A percentile compares a stretch with the other conserved stretches of the same genome.
phyloP scores from a whole-genome alignment of 192 early-diverging fungal genomes.

The Coemansia sp. region DNA sequence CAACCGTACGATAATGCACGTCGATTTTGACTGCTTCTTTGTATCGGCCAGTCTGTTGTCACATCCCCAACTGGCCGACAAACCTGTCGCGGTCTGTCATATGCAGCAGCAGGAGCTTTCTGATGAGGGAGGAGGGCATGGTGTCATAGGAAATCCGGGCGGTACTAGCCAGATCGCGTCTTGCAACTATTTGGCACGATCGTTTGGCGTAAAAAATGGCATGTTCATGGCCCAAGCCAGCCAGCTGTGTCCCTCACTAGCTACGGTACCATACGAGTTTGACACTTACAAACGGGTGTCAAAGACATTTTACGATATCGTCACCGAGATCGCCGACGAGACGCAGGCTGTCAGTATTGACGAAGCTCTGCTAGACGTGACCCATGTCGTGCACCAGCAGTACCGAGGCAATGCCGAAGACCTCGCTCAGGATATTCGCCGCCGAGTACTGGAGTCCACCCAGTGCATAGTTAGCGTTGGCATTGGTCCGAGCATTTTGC shows the following conservation, averaged over 20 bases:
- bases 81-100: conserved; percentile 77
- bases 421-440: conserved; percentile 63
- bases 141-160: neutral
- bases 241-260: conserved; percentile 65
- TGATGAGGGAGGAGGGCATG: neutral
- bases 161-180: conserved; percentile 72
- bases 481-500: conserved; percentile 69
- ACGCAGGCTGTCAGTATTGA: conserved; percentile 85
- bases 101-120: conserved; percentile 29
- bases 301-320: conserved; percentile 68
- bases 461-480: conserved; percentile 77
- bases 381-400: conserved; percentile 26
- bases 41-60: conserved; percentile 76
- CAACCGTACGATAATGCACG: conserved; percentile 67
- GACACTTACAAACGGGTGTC: conserved; percentile 68
- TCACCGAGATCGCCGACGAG: conserved; percentile 66
- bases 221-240: conserved; percentile 75
- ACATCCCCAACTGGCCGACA: conserved; percentile 65
- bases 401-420: conserved; percentile 12
- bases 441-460: conserved; percentile 53
- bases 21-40: conserved; percentile 97
- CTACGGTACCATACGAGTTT: conserved; percentile 76
- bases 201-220: conserved; percentile 76
- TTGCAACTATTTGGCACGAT: conserved; percentile 85
- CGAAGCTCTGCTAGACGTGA: conserved; percentile 81